Conservation (phyloP, 164 flowering plant species). For the Tinospora cordifolia region DNA sequence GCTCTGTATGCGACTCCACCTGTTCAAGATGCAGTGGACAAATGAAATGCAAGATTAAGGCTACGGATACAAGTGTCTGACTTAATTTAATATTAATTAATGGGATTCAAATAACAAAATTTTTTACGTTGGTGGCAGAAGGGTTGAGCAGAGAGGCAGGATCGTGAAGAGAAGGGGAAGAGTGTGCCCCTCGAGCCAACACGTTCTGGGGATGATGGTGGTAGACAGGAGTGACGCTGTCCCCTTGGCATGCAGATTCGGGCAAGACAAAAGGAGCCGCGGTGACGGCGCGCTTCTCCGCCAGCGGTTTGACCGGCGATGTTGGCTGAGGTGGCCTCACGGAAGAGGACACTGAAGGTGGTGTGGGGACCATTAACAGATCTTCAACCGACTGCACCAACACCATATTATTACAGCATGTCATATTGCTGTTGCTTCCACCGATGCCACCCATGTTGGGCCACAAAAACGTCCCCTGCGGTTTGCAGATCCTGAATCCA, state of each 20-base stretch:
- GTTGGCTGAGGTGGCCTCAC: conserved; percentile 15
- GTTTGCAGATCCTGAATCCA: conserved; percentile 74
- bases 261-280: background rate
- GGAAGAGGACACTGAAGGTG: conserved; percentile 39
- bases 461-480: conserved; percentile 63
- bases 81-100: background rate
- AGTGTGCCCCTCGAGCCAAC: background rate
- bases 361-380: conserved; percentile 34
- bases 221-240: background rate
- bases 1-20: background rate
- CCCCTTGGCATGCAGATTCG: too few species aligned
- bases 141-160: background rate
- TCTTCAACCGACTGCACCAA: conserved; percentile 21
- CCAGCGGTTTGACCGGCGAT: conserved; percentile 37
- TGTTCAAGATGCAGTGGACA: background rate
- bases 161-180: background rate
- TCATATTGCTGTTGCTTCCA: background rate
- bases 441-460: conserved; percentile 32
- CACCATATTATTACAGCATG: conserved; percentile 3
- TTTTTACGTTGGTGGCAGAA: background rate
- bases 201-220: background rate
- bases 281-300: conserved; percentile 24
- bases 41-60: background rate
- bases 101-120: background rate
- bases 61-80: background rate